A percentile compares a stretch with the other conserved stretches of the same genome.
These are phyloP conservation scores for Camellia sinensis DNA, from an alignment of 148 eudicot species.

Conservation along the genomic window DNA sequence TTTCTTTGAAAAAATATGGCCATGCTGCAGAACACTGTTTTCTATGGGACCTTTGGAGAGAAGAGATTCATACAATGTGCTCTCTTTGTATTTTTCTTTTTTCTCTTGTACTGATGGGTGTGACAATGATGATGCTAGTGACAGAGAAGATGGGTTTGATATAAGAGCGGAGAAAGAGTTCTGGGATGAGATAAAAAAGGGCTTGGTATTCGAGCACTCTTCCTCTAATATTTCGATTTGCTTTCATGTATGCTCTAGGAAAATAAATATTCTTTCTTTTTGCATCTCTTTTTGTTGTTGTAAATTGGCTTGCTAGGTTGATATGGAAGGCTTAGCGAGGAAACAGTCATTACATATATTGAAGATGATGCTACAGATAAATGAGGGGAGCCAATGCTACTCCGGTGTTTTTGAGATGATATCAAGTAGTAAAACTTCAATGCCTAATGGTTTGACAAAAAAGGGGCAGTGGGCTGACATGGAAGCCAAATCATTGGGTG, in stretches of 20 bases:
- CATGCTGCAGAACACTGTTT: constrained; percentile 68
- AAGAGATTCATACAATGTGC: constrained; percentile 81
- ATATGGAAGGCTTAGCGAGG: constrained; percentile 75
- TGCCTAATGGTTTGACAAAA: constrained; percentile 52
- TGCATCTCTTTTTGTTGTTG: not conserved
- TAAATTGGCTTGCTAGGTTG: constrained; percentile 43
- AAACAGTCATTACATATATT: constrained; percentile 79
- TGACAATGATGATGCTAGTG: constrained; percentile 36
- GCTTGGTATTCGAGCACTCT: constrained; percentile 62
- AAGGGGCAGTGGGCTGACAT: constrained; percentile 82
- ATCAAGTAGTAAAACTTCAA: constrained; percentile 35
- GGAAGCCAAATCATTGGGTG: constrained; percentile 89
- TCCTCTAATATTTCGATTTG: constrained; percentile 2
- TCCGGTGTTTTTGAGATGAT: constrained; percentile 42
- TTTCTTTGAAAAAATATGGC: constrained; percentile 61
- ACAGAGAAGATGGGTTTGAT: constrained; percentile 54
- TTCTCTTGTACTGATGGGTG: constrained; percentile 38
- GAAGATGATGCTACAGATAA: constrained; percentile 47
- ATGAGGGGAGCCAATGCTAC: constrained; percentile 34
- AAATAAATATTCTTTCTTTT: not conserved
- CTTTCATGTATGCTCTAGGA: not conserved
- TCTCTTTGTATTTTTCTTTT: constrained; percentile 77
- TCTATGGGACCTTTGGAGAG: constrained; percentile 70
- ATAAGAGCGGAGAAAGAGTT: constrained; percentile 65
- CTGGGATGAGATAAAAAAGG: constrained; percentile 86